A percentile compares a stretch with the other conserved stretches of the same genome.
phyloP scores from a whole-genome alignment of 192 early-diverging fungal genomes.

The Umbelopsis sp. region DNA sequence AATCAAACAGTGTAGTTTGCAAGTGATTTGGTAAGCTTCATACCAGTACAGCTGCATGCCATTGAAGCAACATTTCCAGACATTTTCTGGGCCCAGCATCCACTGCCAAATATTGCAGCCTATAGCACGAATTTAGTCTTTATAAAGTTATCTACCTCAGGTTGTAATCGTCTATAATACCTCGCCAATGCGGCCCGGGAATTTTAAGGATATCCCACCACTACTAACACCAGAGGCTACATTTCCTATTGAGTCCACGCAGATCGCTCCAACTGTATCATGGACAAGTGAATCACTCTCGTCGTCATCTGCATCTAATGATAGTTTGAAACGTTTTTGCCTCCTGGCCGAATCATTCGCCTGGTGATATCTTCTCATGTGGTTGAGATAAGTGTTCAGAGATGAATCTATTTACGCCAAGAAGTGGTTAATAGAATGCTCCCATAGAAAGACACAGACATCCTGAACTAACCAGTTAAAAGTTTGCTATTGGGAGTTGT shows the following conservation, averaged over 20 bases:
- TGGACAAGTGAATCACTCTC: conserved; percentile 31
- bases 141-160: neutral
- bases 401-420: neutral
- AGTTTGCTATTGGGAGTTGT: conserved; percentile 1
- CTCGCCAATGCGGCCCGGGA: conserved; percentile 84
- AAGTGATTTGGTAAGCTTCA: neutral
- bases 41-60: conserved; percentile 68
- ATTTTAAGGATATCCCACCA: conserved; percentile 86
- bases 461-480: conserved; percentile 27
- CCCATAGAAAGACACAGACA: neutral
- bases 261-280: conserved; percentile 92
- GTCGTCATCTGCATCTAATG: neutral
- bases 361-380: conserved; percentile 4
- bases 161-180: conserved; percentile 37
- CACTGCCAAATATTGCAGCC: conserved; percentile 83
- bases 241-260: conserved; percentile 64
- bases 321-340: neutral
- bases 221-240: conserved; percentile 79
- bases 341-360: neutral
- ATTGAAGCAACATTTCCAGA: conserved; percentile 30
- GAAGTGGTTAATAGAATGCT: neutral
- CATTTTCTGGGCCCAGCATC: conserved; percentile 75
- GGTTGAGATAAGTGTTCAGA: conserved; percentile 25
- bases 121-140: conserved; percentile 24
- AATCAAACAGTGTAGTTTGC: neutral